A percentile compares a stretch with the other conserved stretches of the same genome.
Evolutionary conservation across 441 rosid species (phyloP).

Genomic region (Pelargonium australe): DNA sequence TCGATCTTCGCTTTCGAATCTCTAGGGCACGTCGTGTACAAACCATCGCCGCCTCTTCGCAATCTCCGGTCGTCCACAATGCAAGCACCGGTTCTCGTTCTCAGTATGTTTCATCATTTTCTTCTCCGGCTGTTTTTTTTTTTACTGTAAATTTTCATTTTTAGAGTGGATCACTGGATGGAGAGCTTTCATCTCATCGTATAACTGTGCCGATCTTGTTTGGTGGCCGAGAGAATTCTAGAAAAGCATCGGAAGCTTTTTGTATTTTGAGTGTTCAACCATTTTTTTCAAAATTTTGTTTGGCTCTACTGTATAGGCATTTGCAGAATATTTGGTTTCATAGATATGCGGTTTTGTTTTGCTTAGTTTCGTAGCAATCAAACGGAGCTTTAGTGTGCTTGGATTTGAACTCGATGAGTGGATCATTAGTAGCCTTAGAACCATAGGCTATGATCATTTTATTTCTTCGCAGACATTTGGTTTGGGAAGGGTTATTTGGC

Average conservation of each 20-base stretch:
- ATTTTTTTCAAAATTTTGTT: too few relatives aligned
- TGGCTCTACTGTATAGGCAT: neutral
- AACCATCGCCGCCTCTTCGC: neutral
- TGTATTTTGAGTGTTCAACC: too few relatives aligned
- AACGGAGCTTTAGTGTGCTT: neutral
- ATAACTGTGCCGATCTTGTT: neutral
- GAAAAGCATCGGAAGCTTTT: neutral
- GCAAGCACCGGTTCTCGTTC: constrained; percentile 8
- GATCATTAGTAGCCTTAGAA: neutral
- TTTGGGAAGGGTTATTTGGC: neutral
- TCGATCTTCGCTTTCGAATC: neutral
- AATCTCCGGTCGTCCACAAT: neutral
- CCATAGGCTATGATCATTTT: neutral
- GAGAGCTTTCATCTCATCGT: neutral
- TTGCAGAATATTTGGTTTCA: neutral
- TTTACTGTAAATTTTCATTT: neutral
- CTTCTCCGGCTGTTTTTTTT: neutral
- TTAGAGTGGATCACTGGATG: neutral
- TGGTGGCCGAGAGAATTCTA: neutral
- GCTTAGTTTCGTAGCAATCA: neutral
- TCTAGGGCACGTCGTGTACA: neutral
- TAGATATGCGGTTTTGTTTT: neutral
- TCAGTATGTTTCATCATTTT: neutral
- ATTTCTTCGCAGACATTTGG: neutral
- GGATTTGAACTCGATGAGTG: neutral